Evolutionary conservation across 192 early-diverging fungal genomes (phyloP).

Genomic region (Coemansia sp.): DNA sequence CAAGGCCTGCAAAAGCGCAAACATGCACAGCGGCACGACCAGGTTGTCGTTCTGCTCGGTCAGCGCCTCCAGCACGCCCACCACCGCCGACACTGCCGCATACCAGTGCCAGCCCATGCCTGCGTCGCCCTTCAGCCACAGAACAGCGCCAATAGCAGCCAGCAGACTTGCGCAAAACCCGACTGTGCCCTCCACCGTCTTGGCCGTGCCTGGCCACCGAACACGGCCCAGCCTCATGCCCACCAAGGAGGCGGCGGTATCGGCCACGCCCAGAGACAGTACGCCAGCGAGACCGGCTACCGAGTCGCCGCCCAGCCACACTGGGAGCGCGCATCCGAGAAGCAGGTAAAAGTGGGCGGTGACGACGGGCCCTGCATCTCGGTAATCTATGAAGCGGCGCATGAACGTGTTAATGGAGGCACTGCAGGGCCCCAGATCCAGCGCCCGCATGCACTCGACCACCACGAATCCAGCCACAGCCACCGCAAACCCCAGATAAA

Average conservation of each 20-base stretch:
- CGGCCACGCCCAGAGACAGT: slow-evolving; percentile 85
- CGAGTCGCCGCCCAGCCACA: slow-evolving; percentile 72
- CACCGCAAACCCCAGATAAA: slow-evolving; percentile 79
- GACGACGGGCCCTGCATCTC: slow-evolving; percentile 80
- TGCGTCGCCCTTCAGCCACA: slow-evolving; percentile 5
- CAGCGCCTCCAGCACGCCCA: slow-evolving; percentile 78
- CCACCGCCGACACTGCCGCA: slow-evolving; percentile 19
- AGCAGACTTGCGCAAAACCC: slow-evolving; percentile 8
- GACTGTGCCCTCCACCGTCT: slow-evolving; percentile 87
- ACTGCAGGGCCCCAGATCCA: slow-evolving; percentile 67
- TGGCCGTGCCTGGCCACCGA: slow-evolving; percentile 72
- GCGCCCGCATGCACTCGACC: slow-evolving; percentile 77
- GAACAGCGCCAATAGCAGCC: slow-evolving; percentile 8
- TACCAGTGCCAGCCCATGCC: slow-evolving; percentile 25
- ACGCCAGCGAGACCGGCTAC: slow-evolving; percentile 70
- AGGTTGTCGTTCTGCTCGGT: slow-evolving; percentile 96
- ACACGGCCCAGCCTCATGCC: slow-evolving; percentile 71
- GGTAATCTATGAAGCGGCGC: slow-evolving; percentile 76
- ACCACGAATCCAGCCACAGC: slow-evolving; percentile 71
- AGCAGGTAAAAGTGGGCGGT: slow-evolving; percentile 88
- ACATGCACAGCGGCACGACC: slow-evolving; percentile 78
- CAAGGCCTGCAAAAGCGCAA: slow-evolving; percentile 21
- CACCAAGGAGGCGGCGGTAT: slow-evolving; percentile 83
- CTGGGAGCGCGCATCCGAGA: slow-evolving; percentile 83
- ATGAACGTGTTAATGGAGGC: slow-evolving; percentile 68